Evolutionary conservation across 306 rosid genomes (phyloP).

Genomic region (Begonia fuchsioides): DNA sequence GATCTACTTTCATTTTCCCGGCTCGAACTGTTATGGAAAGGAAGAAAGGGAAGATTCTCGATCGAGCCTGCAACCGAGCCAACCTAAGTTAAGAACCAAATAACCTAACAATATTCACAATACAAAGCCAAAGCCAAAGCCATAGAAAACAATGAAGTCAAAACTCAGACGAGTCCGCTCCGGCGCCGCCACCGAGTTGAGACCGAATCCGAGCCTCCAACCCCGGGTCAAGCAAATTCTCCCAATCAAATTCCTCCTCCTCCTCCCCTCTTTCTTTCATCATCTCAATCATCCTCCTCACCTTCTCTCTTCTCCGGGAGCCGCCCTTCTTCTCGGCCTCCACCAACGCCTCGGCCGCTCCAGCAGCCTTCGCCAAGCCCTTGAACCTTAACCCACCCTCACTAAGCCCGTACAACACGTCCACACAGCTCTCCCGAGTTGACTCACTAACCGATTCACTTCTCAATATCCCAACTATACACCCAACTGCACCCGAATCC

Average conservation of each 20-base stretch:
- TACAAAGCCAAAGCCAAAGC: neutral
- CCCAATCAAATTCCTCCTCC: conserved; percentile 63
- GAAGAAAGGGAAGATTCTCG: no score
- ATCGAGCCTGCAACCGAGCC: no score
- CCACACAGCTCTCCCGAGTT: conserved; percentile 47
- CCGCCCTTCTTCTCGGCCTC: conserved; percentile 41
- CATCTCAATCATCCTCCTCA: conserved; percentile 38
- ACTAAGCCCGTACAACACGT: conserved; percentile 42
- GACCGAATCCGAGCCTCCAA: conserved; percentile 17
- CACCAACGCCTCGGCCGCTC: conserved; percentile 34
- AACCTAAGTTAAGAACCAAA: neutral
- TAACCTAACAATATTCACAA: conserved; percentile 5
- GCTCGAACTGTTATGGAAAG: no score
- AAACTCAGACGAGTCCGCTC: no score
- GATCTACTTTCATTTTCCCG: no score
- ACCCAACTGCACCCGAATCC: conserved; percentile 71
- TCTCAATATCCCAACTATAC: conserved; percentile 24
- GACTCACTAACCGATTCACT: conserved; percentile 17
- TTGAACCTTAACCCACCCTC: conserved; percentile 71
- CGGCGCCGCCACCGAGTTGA: conserved; percentile 12
- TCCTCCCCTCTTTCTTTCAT: conserved; percentile 36
- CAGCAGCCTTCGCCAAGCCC: conserved; percentile 46
- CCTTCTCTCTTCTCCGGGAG: conserved; percentile 37
- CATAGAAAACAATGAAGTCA: conserved; percentile 7
- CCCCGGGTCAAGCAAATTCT: conserved; percentile 51